Conservation (phyloP, 225 moss, liverwort and hornwort genomes). For the Pseudoscleropodium purum region DNA sequence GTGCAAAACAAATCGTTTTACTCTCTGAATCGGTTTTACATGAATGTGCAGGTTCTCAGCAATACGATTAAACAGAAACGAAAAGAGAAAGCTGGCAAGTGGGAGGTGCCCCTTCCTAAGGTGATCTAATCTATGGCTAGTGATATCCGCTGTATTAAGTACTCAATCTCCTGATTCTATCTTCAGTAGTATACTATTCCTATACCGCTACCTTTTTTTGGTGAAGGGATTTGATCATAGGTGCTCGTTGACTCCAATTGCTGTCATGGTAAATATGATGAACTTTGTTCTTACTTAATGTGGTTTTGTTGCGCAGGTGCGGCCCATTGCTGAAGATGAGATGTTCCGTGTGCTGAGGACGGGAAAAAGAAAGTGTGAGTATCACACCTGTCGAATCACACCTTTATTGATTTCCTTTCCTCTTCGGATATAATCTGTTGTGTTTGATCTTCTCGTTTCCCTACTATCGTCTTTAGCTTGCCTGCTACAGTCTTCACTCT, state of each 20-base stretch:
- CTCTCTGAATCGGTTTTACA: not conserved
- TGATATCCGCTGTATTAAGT: not conserved
- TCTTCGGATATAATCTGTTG: not conserved
- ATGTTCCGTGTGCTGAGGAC: slow-evolving; percentile 93
- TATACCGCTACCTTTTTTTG: not conserved
- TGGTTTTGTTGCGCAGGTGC: slow-evolving; percentile 46
- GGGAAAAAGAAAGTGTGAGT: slow-evolving; percentile 93
- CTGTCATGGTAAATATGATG: not conserved
- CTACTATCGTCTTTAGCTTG: not conserved
- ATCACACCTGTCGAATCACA: not conserved
- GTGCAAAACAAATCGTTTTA: not conserved
- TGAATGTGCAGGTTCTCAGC: slow-evolving; percentile 67
- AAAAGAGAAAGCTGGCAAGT: slow-evolving; percentile 97
- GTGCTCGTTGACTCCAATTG: not conserved
- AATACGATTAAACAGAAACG: slow-evolving; percentile 98
- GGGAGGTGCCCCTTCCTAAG: slow-evolving; percentile 98
- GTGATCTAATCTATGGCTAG: slow-evolving; percentile 14
- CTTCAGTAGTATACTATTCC: not conserved
- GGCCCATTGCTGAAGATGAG: slow-evolving; percentile 97
- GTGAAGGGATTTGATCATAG: not conserved
- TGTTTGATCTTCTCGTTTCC: not conserved
- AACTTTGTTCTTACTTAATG: not conserved
- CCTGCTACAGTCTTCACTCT: not conserved
- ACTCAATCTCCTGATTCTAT: not conserved
- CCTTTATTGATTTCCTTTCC: not conserved